Base-by-base conservation (phyloP, 306 rosid genomes). In the Acacia melanoxylon region DNA sequence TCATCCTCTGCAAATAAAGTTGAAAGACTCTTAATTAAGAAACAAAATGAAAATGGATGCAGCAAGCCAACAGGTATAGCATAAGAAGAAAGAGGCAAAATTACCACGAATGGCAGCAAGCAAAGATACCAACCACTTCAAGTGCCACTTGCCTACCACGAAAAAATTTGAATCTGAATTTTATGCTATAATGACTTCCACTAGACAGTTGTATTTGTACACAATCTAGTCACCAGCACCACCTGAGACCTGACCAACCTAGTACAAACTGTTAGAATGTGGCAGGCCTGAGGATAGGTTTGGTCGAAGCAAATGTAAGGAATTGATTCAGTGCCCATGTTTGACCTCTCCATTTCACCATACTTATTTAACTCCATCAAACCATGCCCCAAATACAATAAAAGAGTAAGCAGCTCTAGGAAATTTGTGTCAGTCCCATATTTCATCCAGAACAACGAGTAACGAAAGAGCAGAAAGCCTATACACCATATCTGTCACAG, bases 1-100 rank as follows among this genome's bases (percentile, higher is more conserved):
- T 88, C 91, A 95, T 92, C 76, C 82, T 94, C 90, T 88, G 87
- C 73, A 48, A 79, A 81, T 52, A 74, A 70, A 74, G 76, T 65
- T 54, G 69, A 72, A 81, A 8, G 74, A 48, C 80, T 85, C 68
- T 54, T 2, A 10, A 77, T 67, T 42, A 77, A 14, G 49, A 77
- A 67, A 76, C 29, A 10, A 25, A 59, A 40, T 49, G 17, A 72
- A 58, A 72, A 25, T 1, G 35, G 24, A 54, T 63, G 56, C n/a
- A 59, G 54, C 72, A 35, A 66, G 13, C 42, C 72, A 66, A 66
- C 10, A 19, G 12, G 7, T 52, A 74, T n/a, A 35, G 81, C 54
- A 82, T 54, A 46, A 24, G n/a, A 42, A 51, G 22, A 31, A 49
- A 75, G 51, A 69, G 75, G 48, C 44, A 61, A 33, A 58, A 22